Base-by-base conservation (phyloP, 192 early-diverging fungal genomes). In the Lunasporangiospora selenospora region DNA sequence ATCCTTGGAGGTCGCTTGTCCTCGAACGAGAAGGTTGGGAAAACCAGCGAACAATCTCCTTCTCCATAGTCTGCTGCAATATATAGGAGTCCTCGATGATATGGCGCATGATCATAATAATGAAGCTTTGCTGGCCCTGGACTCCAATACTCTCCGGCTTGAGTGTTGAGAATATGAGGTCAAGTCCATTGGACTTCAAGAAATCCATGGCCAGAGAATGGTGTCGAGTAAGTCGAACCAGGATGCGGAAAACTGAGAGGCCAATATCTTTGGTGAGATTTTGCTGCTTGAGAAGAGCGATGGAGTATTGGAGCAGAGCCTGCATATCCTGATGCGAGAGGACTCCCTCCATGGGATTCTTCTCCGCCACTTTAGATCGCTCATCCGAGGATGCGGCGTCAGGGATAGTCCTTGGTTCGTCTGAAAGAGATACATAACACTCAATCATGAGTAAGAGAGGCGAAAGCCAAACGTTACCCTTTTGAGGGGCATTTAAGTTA, bases 81-180 rank as follows among this genome's bases (percentile, higher is more conserved):
- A 91, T 80, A 2, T 67, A 67, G 16, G 75, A 54, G 56, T 88
- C 83, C 70, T 98, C 96, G 55, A 96, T 82, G 13, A 92, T 84
- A 62, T 98, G 94, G 3, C 95, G 86, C 48, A 98, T 60, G n/a
- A 98, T 92, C 63, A 96, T 90, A 18, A 91, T 76, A 10, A 91
- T 82, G 41, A 96, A 83, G 33, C 87, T 84, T 39, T 89, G 89
- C 52, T 95, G 92, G 15, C 92, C 87, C 43, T 88, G 82, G 64
- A 94, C 90, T 29, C 83, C 83, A 47, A 85, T 87, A 11, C 88
- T 70, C 23, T 85, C 77, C 18, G 82, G 76, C 58, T 81, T 86
- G 31, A 79, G 64, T 16, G 81, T 62, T 15, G 82, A 75, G 75
- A 94, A 88, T 6, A 96, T 63, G 23, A 88, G 42, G 40, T 80